phyloP scores from a whole-genome alignment of 352 stramenopile species.

The Pythium coloratum region DNA sequence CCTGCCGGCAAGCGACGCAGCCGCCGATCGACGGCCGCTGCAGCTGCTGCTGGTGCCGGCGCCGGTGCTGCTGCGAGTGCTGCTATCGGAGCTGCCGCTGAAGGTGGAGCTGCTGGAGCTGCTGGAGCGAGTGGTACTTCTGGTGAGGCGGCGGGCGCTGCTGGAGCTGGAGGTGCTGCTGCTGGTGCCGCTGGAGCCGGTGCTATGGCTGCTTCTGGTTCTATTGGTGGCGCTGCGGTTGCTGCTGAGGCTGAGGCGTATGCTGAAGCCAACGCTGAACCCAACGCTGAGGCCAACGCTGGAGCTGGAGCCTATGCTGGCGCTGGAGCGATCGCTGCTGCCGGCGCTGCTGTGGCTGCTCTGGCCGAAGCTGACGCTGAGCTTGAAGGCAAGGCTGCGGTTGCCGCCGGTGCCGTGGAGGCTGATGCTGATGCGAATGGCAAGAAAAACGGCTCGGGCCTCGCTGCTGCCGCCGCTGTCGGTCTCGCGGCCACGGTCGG shows the following conservation, averaged over 20 bases:
- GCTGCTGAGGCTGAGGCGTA: background rate
- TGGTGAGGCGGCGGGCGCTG: background rate
- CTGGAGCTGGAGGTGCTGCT: background rate
- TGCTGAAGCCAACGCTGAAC: background rate
- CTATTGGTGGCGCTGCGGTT: too few relatives aligned
- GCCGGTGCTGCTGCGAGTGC: background rate
- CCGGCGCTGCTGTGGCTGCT: background rate
- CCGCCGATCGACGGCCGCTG: background rate
- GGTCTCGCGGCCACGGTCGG: slow-evolving; percentile 10
- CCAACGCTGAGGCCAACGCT: background rate
- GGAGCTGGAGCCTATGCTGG: background rate
- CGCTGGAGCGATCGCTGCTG: background rate
- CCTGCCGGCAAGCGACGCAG: slow-evolving; percentile 6
- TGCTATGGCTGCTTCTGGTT: too few relatives aligned
- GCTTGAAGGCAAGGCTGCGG: slow-evolving; percentile 7
- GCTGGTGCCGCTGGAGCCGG: background rate
- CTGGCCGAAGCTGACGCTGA: background rate
- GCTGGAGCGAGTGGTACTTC: background rate
- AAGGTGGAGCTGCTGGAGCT: background rate
- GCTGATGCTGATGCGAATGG: background rate
- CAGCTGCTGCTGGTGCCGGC: background rate
- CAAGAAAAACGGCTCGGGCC: slow-evolving; percentile 1
- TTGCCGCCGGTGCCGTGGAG: background rate
- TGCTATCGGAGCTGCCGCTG: background rate
- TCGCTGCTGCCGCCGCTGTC: slow-evolving; percentile 5